Base-by-base conservation (phyloP, 352 stramenopile genomes). In the Globisporangium uncinulatum region DNA sequence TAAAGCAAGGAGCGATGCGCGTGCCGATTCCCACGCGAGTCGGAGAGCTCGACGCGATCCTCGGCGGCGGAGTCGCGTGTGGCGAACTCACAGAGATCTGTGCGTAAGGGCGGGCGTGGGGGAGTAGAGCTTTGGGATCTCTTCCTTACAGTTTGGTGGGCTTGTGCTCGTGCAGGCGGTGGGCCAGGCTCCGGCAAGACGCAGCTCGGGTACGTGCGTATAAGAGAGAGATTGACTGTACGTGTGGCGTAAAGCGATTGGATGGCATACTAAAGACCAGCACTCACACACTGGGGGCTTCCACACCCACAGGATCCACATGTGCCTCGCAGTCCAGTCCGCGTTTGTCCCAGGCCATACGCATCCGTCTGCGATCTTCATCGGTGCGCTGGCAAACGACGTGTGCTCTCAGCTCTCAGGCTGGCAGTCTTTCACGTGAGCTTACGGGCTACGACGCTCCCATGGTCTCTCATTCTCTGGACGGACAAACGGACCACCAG, bases 61-160 rank as follows among this genome's bases (percentile, higher is more conserved):
- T 94, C 34, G 82, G 77, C 10, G 84, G 84, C 2, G 84, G 84
- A 0, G 66, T 94, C 31, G 58, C 78, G 14, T 70, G 73, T 15
- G 74, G 84, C 15, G 84, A 94, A 74, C 57, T 94, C 32, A 90
- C 74, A 2, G 84, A 94, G 37, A 83, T 94, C 36, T 91, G 83
- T 90, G 54, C 6, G 73, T 44, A 24, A 20, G 3, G 4, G 9
- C 54, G 15, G 19, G 54, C 31, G 42, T 21, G 10, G 3, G 3
- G n/a, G 15, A 31, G 50, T 2, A 32, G 11, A 39, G 3, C 29
- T 55, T 29, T 29, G 24, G 24, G 31, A 5, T 63, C 31, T 42
- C 21, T 19, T 36, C 17, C 17, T 49, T 4, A 29, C 24, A 29
- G 34, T n/a, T 9, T 19, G 15, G 15, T 53, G 43, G 47, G 54